Conservation (phyloP, 495 filamentous ascomycete species). For the Amniculicola lignicola region DNA sequence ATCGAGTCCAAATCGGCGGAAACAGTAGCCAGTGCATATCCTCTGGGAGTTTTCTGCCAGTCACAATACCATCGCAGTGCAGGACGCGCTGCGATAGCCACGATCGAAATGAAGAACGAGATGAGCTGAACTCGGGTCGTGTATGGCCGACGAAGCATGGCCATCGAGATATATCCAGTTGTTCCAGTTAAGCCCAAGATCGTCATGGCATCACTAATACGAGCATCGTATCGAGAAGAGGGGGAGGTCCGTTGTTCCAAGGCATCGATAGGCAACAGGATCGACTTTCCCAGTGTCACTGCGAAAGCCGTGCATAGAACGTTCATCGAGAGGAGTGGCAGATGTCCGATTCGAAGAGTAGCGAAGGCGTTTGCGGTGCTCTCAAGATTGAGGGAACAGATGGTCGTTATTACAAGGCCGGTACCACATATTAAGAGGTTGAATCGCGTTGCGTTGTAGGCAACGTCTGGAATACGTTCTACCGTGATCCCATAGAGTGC, state of each 20-base stretch:
- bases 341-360: neutral
- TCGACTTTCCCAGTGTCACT: neutral
- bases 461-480: neutral
- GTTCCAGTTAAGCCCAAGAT: slow-evolving; percentile 3
- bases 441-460: neutral
- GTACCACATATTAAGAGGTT: neutral
- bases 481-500: neutral
- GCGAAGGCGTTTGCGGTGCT: neutral
- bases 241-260: neutral
- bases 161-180: neutral
- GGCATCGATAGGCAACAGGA: slow-evolving; percentile 2
- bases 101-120: neutral
- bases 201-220: neutral
- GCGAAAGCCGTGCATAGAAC: neutral
- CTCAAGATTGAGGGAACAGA: neutral
- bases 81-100: neutral
- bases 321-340: neutral
- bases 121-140: slow-evolving; percentile 2
- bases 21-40: neutral
- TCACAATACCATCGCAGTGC: neutral
- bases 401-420: neutral
- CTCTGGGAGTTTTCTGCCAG: neutral
- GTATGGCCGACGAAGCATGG: slow-evolving; percentile 14
- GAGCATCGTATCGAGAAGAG: neutral
- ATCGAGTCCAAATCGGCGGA: neutral